These are phyloP conservation scores for Microcyclosporella mali DNA, from an alignment of 2,329 filamentous ascomycete genomes.

Conservation along the genomic window DNA sequence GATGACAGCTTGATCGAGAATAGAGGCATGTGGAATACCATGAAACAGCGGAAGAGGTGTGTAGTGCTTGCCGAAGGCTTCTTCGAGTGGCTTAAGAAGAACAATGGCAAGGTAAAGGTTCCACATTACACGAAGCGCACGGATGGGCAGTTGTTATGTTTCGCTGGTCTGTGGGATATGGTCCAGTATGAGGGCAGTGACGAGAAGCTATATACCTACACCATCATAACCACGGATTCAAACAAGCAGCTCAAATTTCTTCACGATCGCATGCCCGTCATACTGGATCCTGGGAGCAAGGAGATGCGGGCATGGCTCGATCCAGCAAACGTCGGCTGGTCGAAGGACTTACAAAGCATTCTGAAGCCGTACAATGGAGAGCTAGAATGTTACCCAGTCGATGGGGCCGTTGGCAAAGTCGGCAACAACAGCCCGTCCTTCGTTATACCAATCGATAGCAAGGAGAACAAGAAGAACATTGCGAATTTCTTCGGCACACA, in stretches of 20 bases:
- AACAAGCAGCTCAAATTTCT: constrained; percentile 79
- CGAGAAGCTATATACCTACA: constrained; percentile 78
- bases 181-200: constrained; percentile 68
- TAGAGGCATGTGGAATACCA: constrained; percentile 81
- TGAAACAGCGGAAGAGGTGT: constrained; percentile 86
- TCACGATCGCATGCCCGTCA: constrained; percentile 93
- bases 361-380: constrained; percentile 74
- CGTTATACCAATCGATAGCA: constrained; percentile 73
- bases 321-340: constrained; percentile 66
- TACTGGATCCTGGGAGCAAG: constrained; percentile 70
- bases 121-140: constrained; percentile 78
- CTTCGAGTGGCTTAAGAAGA: constrained; percentile 90
- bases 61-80: constrained; percentile 86
- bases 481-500: constrained; percentile 80
- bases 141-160: constrained; percentile 77
- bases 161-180: constrained; percentile 89
- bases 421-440: constrained; percentile 84
- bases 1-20: constrained; percentile 74
- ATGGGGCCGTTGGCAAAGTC: constrained; percentile 86
- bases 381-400: constrained; percentile 79
- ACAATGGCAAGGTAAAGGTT: constrained; percentile 67
- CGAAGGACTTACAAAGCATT: constrained; percentile 66
- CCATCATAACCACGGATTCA: constrained; percentile 84
- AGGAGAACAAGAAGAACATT: constrained; percentile 87
- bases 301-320: constrained; percentile 72